Evolutionary conservation across 2,329 filamentous ascomycete genomes (phyloP), one percentile per base, ranked within the genome.

Genomic region (Colletotrichum spaethianum): DNA sequence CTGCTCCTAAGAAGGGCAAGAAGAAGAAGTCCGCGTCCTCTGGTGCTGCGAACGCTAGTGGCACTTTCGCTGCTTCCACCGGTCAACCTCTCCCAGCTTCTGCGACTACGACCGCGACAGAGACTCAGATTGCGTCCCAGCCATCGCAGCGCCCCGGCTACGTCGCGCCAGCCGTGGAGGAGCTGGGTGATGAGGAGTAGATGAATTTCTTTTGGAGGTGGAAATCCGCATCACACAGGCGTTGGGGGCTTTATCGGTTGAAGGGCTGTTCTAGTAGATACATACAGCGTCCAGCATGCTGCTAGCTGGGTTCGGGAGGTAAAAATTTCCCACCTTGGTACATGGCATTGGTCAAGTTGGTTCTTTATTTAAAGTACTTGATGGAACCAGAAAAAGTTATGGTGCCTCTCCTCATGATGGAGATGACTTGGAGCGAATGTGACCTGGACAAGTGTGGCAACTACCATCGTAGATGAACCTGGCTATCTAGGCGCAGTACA

Each of bases 51-150:
- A 79, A 69, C 53, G 80, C 83, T 9, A 83, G 84, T 63, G 77
- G 83, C 2, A 79, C 85, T 50, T 86, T 91, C 73, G 86, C 86
- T 38, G 86, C 86, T 65, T 82, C 86, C 9, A 88, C 88, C 33
- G 89, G 89, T 46, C 85, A 89, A 68, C 82, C 85, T 40, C 81
- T 83, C 31, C 87, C 88, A 2, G 84, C 88, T 20, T 83, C 83
- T 12, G 89, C 89, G 11, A 89, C 84, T 8, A 90, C 88, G 0
- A 90, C 88, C 16, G 88, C 86, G 14, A 90, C 88, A 3, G 84
- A 85, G 55, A 90, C 88, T 0, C 86, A 89, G 74, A 79, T 90
- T 63, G 82, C 84, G 50, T 86, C 86, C 6, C 83, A 79, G 16
- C 79, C 77, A 20, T 77, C 82, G 23, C 82, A 84, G 75, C 82